phyloP scores from a whole-genome alignment of 1,284 basidiomycete genomes.

The Cutaneotrichosporon mucoides region DNA sequence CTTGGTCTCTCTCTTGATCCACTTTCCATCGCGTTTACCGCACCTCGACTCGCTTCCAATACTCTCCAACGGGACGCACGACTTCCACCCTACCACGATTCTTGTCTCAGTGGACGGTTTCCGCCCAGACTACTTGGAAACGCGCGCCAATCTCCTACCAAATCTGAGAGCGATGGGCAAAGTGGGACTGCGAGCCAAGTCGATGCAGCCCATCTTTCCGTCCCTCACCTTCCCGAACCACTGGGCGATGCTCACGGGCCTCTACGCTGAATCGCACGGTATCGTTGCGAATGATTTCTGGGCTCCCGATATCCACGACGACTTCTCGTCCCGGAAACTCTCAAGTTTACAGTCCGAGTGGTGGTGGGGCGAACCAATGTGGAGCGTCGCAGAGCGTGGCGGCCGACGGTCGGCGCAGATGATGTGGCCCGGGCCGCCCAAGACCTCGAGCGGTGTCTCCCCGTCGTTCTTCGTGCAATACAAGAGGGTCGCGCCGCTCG shows the following conservation, averaged over 20 bases:
- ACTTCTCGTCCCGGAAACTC: conserved; percentile 55
- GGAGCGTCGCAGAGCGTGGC: conserved; percentile 74
- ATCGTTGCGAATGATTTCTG: conserved; percentile 90
- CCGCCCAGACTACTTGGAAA: conserved; percentile 26
- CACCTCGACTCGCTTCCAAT: conserved; percentile 1
- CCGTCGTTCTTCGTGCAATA: conserved; percentile 74
- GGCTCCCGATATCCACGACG: conserved; percentile 59
- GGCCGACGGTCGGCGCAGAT: conserved; percentile 74
- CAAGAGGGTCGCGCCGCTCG: conserved; percentile 54
- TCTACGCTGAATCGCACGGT: conserved; percentile 81
- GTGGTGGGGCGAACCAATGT: conserved; percentile 89
- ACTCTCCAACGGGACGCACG: conserved; percentile 23
- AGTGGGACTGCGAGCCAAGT: conserved; percentile 70
- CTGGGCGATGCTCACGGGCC: conserved; percentile 80
- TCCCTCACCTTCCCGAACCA: conserved; percentile 91
- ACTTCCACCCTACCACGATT: conserved; percentile 29
- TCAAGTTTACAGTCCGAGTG: conserved; percentile 65
- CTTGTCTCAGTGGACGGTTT: conserved; percentile 37
- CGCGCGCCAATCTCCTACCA: conserved; percentile 10
- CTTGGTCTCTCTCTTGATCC: conserved; percentile 2
- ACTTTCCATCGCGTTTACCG: background rate
- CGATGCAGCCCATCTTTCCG: conserved; percentile 79
- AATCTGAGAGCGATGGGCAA: conserved; percentile 22
- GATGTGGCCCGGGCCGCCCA: conserved; percentile 87
- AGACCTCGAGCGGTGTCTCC: conserved; percentile 60